Conservation (phyloP, 305 asterid genomes). For the Solanum hybrid region DNA sequence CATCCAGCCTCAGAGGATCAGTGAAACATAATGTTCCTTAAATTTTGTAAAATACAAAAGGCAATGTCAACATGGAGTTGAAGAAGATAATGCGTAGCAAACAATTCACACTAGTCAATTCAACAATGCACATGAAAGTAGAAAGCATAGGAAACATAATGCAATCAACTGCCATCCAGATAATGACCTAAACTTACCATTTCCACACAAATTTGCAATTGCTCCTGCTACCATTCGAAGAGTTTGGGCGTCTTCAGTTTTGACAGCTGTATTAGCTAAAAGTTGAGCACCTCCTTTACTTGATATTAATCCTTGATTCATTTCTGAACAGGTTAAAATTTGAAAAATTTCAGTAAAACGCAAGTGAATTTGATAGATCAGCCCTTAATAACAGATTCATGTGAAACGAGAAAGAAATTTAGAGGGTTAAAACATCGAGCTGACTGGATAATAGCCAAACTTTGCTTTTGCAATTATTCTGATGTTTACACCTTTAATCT, state of each 20-base stretch:
- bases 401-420: background rate
- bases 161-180: background rate
- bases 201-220: constrained; percentile 86
- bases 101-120: background rate
- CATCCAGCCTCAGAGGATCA: background rate
- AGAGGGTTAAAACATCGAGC: background rate
- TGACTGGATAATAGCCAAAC: background rate
- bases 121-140: background rate
- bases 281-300: constrained; percentile 67
- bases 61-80: background rate
- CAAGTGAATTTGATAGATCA: background rate
- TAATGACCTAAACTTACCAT: constrained; percentile 37
- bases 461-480: background rate
- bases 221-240: constrained; percentile 96
- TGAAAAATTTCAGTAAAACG: background rate
- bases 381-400: background rate
- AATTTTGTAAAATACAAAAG: background rate
- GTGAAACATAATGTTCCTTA: background rate
- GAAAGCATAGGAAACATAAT: background rate
- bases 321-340: constrained; percentile 35
- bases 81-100: background rate
- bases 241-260: constrained; percentile 77
- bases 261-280: constrained; percentile 54
- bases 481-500: background rate
- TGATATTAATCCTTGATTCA: constrained; percentile 64